These are phyloP conservation scores for Russula vinacea DNA, from an alignment of 768 basidiomycete genomes.

Conservation along the genomic window DNA sequence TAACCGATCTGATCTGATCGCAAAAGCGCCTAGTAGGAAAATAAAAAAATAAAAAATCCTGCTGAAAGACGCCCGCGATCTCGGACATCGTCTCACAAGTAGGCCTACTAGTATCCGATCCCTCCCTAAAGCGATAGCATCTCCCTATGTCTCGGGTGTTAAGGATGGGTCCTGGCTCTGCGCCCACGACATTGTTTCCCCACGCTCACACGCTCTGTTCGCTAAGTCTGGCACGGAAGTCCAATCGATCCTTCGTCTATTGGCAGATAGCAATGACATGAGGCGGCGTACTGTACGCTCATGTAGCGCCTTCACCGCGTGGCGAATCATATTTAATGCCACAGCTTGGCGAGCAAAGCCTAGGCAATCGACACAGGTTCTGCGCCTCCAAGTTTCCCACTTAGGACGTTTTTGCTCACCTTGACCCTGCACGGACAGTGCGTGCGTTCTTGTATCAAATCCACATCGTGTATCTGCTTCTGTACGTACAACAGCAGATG, in stretches of 20 bases:
- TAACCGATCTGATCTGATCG: too few species aligned
- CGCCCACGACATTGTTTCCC: too few species aligned
- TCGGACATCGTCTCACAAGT: too few species aligned
- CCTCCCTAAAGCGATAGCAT: too few species aligned
- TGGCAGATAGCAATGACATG: slow-evolving; percentile 5
- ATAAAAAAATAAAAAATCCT: too few species aligned
- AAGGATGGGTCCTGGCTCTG: too few species aligned
- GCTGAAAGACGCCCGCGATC: too few species aligned
- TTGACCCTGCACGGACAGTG: background rate
- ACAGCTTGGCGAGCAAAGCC: background rate
- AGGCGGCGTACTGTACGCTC: background rate
- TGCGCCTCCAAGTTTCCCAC: background rate
- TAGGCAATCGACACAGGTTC: background rate
- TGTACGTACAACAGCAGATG: background rate
- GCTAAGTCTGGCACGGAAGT: background rate
- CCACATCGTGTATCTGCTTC: background rate
- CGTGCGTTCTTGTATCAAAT: background rate
- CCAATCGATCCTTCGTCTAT: background rate
- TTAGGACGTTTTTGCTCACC: background rate
- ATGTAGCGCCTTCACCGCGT: background rate
- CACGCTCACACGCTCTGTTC: too few species aligned
- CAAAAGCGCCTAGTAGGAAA: too few species aligned
- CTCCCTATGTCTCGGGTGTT: too few species aligned
- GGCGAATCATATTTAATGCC: background rate
- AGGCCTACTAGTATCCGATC: too few species aligned